A percentile compares a stretch with the other conserved stretches of the same genome.
Evolutionary conservation across 805 yeast species (phyloP).

Genomic region (Yarrowia sp.): DNA sequence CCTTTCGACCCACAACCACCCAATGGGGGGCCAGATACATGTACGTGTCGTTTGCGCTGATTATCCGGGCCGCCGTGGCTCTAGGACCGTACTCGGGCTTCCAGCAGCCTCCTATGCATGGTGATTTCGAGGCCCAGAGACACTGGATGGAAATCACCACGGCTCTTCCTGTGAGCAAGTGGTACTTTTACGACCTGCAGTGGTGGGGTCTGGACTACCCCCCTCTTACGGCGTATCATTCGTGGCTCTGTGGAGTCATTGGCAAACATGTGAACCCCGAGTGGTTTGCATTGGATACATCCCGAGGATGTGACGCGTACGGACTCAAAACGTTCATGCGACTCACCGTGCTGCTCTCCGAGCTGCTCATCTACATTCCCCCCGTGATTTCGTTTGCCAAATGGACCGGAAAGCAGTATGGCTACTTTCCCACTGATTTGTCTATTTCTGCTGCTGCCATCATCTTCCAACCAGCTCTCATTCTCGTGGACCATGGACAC

Average conservation of each 20-base stretch:
- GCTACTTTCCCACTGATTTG: constrained; percentile 65
- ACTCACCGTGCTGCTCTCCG: constrained; percentile 70
- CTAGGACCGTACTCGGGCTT: constrained; percentile 83
- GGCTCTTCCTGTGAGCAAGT: constrained; percentile 63
- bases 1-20: constrained; percentile 74
- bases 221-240: constrained; percentile 92
- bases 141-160: constrained; percentile 95
- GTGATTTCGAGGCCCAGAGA: constrained; percentile 97
- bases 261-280: constrained; percentile 59
- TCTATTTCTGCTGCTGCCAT: constrained; percentile 72
- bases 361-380: constrained; percentile 70
- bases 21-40: constrained; percentile 90
- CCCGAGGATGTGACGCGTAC: constrained; percentile 70
- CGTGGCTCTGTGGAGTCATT: constrained; percentile 67
- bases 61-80: constrained; percentile 81
- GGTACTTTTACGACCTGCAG: constrained; percentile 87
- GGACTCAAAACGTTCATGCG: constrained; percentile 84
- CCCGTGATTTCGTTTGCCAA: constrained; percentile 69
- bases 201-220: constrained; percentile 99
- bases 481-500: constrained; percentile 93
- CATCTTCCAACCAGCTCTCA: constrained; percentile 77
- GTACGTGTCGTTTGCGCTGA: constrained; percentile 52
- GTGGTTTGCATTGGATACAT: constrained; percentile 73
- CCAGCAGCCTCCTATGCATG: constrained; percentile 71
- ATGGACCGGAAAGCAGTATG: constrained; percentile 59